Evolutionary conservation across 2,329 filamentous ascomycete genomes (phyloP), one percentile per base, ranked within the genome.

Genomic region (Didymellaceae sp.): DNA sequence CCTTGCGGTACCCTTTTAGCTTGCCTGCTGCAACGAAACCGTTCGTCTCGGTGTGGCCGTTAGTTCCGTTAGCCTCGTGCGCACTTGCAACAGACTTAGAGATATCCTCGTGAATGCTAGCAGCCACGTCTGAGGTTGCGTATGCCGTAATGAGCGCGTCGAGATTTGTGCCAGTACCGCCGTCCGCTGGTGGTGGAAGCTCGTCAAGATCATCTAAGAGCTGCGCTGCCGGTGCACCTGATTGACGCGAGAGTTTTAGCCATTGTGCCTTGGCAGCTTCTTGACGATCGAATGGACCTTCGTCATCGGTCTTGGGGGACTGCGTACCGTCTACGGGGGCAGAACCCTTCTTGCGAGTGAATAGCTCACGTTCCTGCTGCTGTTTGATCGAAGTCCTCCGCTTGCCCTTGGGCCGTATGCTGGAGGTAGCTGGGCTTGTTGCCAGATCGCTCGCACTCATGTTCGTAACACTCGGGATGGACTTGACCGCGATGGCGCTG

Each of bases 341-440:
- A 5, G 80, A 74, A 41, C 82, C 82, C 75, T 86, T 89, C 72
- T 90, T 91, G 22, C 93, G 85, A 0, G 92, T 96, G 68, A 89
- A 99, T 1, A 99, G 82, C 67, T 96, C 90, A 41, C 89, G 84
- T 65, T 97, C 94, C 71, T 99, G 94, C 58, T 88, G 90, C 62
- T 89, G 80, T 61, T 87, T 89, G 52, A 99, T 82, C 0, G 93
- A 97, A 47, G 92, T 85, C 45, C 86, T 86, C 20, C 91, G 86
- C 65, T 86, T 89, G 57, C 76, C 79, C 67, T 83, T 87, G 0
- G 88, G 89, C 42, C 89, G 82, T 5, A 84, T 77, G 20, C 83
- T 79, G 0, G 85, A 82, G 3, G 82, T 83, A 43, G 86, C 83
- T 3, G 80, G 78, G 35, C 80, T 88, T 20, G 86, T 86, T 34